Evolutionary conservation across 179 eudicot species (phyloP).

Genomic region (Vitellaria paradoxa): DNA sequence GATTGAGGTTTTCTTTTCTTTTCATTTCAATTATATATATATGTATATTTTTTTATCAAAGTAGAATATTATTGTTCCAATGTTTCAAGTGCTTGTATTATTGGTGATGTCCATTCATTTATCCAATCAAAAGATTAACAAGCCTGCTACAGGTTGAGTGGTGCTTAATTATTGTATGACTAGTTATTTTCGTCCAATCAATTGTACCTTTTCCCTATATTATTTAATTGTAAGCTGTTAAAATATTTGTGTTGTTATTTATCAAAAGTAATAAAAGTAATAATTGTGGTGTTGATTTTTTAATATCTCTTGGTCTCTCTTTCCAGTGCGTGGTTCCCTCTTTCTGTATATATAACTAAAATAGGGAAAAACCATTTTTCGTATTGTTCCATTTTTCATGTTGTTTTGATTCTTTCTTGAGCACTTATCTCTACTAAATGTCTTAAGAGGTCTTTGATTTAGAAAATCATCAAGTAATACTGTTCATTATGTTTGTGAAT

Average conservation of each 20-base stretch:
- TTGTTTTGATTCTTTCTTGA: neutral
- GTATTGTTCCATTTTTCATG: neutral
- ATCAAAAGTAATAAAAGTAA: no score
- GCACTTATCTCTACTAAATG: neutral
- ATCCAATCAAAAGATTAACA: neutral
- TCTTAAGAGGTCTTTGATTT: neutral
- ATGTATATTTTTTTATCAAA: neutral
- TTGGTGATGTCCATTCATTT: neutral
- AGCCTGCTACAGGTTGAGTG: neutral
- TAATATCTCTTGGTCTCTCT: neutral
- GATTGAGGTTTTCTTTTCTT: no score
- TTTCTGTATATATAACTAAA: neutral
- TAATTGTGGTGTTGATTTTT: neutral
- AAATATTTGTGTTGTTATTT: neutral
- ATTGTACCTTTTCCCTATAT: neutral
- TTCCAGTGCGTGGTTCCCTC: neutral
- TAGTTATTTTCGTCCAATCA: neutral
- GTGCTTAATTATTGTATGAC: neutral
- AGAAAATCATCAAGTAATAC: neutral
- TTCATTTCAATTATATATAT: no score
- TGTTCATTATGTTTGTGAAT: constrained; percentile 9
- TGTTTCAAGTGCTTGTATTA: neutral
- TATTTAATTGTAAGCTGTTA: no score
- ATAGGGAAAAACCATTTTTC: neutral
- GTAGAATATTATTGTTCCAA: neutral